Evolutionary conservation across 176 grass and related monocot genomes (phyloP).

Genomic region (Neostapfia colusana): DNA sequence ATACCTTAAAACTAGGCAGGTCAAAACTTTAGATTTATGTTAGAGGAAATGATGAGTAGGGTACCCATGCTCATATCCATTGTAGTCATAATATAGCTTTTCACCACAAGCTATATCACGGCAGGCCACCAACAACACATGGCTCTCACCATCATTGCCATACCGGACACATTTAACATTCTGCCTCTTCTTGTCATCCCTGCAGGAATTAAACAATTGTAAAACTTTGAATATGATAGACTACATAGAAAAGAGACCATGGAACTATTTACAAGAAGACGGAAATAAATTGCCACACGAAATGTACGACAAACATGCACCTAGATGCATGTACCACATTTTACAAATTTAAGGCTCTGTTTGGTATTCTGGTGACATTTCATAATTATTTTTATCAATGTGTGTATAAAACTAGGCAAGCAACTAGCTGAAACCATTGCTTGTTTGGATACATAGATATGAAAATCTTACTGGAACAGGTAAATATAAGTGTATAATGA

Average conservation of each 20-base stretch:
- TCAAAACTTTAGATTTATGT: conserved; percentile 29
- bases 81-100: conserved; percentile 96
- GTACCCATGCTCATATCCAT: conserved; percentile 81
- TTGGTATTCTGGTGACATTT: neutral
- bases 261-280: neutral
- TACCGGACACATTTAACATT: conserved; percentile 92
- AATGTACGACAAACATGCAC: neutral
- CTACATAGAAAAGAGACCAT: conserved; percentile 14
- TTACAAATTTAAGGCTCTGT: neutral
- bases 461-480: no score
- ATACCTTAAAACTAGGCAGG: conserved; percentile 33
- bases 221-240: conserved; percentile 12
- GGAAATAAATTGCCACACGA: neutral
- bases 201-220: conserved; percentile 48
- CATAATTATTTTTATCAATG: neutral
- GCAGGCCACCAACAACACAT: conserved; percentile 77
- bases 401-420: neutral
- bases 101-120: conserved; percentile 85
- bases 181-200: conserved; percentile 85
- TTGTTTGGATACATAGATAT: neutral
- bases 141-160: conserved; percentile 74
- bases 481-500: no score
- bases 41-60: conserved; percentile 88
- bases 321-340: conserved; percentile 12
- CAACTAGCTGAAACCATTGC: neutral